phyloP scores from a whole-genome alignment of 768 basidiomycete species.

The Chlorophyllum brunneum region DNA sequence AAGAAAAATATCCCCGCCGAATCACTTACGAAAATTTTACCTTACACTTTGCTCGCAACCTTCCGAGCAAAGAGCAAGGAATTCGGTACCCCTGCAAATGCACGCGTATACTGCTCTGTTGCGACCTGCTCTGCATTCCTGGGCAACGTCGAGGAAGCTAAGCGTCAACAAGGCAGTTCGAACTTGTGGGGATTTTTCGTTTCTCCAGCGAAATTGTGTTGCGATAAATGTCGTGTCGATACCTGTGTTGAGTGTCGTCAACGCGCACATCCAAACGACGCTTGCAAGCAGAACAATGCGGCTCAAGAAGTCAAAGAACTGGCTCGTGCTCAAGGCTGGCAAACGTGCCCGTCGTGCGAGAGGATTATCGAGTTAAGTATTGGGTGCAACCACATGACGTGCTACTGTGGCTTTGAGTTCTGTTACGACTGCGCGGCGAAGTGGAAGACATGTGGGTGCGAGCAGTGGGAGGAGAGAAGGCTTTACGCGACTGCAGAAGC shows the following conservation, averaged over 20 bases:
- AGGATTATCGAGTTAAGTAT: slow-evolving; percentile 50
- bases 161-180: background rate
- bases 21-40: slow-evolving; percentile 7
- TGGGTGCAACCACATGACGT: slow-evolving; percentile 68
- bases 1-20: slow-evolving; percentile 13
- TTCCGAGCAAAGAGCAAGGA: slow-evolving; percentile 16
- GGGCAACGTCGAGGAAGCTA: slow-evolving; percentile 11
- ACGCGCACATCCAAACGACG: slow-evolving; percentile 11
- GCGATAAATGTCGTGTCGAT: slow-evolving; percentile 8
- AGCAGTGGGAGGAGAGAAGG: slow-evolving; percentile 58
- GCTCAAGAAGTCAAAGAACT: slow-evolving; percentile 40
- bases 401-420: slow-evolving; percentile 53
- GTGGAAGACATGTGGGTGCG: slow-evolving; percentile 63
- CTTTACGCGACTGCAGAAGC: slow-evolving; percentile 38
- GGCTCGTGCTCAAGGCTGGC: slow-evolving; percentile 46
- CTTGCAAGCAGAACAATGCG: slow-evolving; percentile 27
- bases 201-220: background rate
- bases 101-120: slow-evolving; percentile 17
- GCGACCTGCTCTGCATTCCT: slow-evolving; percentile 18
- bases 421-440: slow-evolving; percentile 59
- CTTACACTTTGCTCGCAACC: background rate
- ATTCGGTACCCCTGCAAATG: slow-evolving; percentile 16
- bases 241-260: slow-evolving; percentile 16
- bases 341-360: slow-evolving; percentile 59
- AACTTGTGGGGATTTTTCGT: background rate